These are phyloP conservation scores for Angomonas deanei DNA, from an alignment of 208 protist species.

Conservation along the genomic window DNA sequence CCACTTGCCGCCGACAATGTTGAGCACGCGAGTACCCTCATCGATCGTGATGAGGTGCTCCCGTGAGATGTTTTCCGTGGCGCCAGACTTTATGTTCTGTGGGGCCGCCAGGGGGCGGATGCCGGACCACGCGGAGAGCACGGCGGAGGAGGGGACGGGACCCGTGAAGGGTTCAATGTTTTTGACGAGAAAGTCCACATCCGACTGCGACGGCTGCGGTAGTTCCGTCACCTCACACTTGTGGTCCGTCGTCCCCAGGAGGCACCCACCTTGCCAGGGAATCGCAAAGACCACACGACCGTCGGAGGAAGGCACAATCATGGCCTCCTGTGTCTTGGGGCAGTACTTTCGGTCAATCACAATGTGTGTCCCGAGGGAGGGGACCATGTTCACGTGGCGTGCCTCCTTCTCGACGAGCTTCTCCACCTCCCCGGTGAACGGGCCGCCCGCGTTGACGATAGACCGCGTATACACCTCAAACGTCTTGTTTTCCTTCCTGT, in stretches of 20 bases:
- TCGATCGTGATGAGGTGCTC: constrained; percentile 90
- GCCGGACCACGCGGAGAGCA: constrained; percentile 80
- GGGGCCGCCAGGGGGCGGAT: constrained; percentile 75
- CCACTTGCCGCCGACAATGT: constrained; percentile 94
- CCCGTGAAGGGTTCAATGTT: constrained; percentile 61
- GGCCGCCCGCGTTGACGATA: constrained; percentile 90
- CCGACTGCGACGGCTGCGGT: constrained; percentile 40
- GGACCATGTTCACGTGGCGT: constrained; percentile 52
- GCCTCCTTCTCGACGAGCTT: constrained; percentile 55
- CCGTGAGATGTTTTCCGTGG: constrained; percentile 83
- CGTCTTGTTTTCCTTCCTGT: constrained; percentile 61
- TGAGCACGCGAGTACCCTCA: constrained; percentile 58
- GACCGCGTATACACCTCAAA: constrained; percentile 78
- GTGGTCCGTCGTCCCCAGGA: constrained; percentile 94
- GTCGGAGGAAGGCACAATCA: constrained; percentile 89
- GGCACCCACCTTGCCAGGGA: constrained; percentile 89
- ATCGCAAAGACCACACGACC: constrained; percentile 92
- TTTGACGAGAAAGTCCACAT: constrained; percentile 87
- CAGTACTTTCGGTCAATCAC: constrained; percentile 77
- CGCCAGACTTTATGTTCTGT: constrained; percentile 11
- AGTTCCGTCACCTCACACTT: constrained; percentile 54
- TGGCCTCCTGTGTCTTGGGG: constrained; percentile 59
- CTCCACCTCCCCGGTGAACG: constrained; percentile 80
- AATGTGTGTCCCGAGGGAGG: constrained; percentile 82
- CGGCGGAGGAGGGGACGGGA: constrained; percentile 47